A percentile compares a stretch with the other conserved stretches of the same genome.
phyloP scores from a whole-genome alignment of 768 basidiomycete genomes.

The Pholiota microspora region DNA sequence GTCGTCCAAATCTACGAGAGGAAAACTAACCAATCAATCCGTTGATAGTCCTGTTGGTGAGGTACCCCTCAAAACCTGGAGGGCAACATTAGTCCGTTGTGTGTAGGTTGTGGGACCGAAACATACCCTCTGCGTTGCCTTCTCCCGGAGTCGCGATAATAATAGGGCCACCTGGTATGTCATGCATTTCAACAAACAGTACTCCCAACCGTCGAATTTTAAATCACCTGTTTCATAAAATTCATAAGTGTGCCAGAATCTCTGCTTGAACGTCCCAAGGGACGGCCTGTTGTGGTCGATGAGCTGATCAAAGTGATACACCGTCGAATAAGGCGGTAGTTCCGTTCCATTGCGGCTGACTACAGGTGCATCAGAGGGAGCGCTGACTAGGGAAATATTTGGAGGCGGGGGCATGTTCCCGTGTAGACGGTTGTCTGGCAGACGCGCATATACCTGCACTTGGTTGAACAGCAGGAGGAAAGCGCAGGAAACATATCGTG shows the following conservation, averaged over 20 bases:
- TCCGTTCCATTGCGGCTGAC: constrained; percentile 37
- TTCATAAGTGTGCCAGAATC: constrained; percentile 69
- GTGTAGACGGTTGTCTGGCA: background rate
- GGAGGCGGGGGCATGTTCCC: background rate
- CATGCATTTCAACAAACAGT: background rate
- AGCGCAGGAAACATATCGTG: constrained; percentile 5
- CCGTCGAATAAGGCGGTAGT: constrained; percentile 40
- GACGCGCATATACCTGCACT: background rate
- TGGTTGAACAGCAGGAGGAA: constrained; percentile 1
- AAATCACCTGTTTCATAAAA: constrained; percentile 51
- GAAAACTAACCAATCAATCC: constrained; percentile 43
- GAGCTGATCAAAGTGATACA: constrained; percentile 55
- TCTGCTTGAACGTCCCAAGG: constrained; percentile 69
- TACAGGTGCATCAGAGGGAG: constrained; percentile 16
- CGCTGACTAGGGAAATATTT: background rate
- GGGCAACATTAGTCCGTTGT: background rate
- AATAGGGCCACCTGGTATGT: constrained; percentile 54
- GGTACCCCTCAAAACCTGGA: constrained; percentile 44
- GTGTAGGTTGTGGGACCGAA: background rate
- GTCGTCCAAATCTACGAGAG: background rate
- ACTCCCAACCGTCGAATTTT: background rate
- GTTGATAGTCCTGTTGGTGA: constrained; percentile 60
- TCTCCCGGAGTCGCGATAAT: constrained; percentile 68
- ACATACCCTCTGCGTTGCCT: constrained; percentile 45
- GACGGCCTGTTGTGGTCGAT: constrained; percentile 51